phyloP scores from a whole-genome alignment of 2,329 filamentous ascomycete genomes.

The Fusarium luffae region DNA sequence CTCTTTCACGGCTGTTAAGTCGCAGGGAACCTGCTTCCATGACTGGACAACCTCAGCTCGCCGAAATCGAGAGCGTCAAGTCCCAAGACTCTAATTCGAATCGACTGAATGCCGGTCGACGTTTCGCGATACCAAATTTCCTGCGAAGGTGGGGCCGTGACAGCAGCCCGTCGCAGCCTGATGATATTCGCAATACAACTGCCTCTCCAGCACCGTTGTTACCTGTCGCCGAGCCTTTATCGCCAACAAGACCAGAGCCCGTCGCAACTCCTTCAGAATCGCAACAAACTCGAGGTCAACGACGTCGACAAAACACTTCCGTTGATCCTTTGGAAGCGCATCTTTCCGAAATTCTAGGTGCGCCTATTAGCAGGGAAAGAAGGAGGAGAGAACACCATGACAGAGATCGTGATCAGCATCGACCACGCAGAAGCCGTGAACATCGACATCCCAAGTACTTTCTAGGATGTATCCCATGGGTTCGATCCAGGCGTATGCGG shows the following conservation, averaged over 20 bases:
- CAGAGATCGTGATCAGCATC: conserved; percentile 13
- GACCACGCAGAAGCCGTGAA: conserved; percentile 19
- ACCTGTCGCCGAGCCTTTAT: conserved; percentile 15
- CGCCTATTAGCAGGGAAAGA: neutral
- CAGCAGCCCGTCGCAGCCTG: conserved; percentile 12
- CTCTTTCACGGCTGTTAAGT: conserved; percentile 35
- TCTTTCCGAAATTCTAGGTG: conserved; percentile 33
- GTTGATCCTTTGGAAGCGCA: conserved; percentile 31
- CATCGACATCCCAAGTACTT: conserved; percentile 55
- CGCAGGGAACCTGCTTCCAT: conserved; percentile 33
- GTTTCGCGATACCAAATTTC: conserved; percentile 23
- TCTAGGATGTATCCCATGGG: conserved; percentile 65
- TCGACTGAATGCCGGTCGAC: conserved; percentile 29
- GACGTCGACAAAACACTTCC: conserved; percentile 6
- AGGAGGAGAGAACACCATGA: conserved; percentile 13
- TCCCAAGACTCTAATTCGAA: conserved; percentile 57
- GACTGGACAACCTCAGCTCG: conserved; percentile 27
- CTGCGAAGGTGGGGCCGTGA: conserved; percentile 25
- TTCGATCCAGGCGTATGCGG: conserved; percentile 65
- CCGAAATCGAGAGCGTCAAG: conserved; percentile 58
- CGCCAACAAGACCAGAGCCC: conserved; percentile 24
- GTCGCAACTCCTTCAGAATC: conserved; percentile 21
- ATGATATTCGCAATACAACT: conserved; percentile 21
- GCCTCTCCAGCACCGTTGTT: conserved; percentile 34
- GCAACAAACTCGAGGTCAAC: conserved; percentile 13